These are phyloP conservation scores for Ogataea henricii DNA, from an alignment of 805 yeast species.

Conservation along the genomic window DNA sequence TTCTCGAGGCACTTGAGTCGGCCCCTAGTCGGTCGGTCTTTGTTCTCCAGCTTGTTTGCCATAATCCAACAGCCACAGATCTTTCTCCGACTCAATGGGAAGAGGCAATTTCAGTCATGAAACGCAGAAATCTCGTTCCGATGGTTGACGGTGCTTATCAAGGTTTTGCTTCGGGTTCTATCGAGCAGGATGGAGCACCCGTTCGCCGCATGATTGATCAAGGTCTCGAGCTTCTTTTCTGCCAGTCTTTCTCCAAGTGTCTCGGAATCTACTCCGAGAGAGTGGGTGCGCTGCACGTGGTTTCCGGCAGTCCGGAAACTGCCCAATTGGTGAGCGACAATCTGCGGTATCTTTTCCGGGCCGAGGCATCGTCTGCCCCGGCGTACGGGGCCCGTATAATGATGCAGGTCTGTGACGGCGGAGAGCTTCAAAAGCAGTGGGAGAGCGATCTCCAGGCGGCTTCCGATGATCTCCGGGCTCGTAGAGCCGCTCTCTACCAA, in stretches of 20 bases:
- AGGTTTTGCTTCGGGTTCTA: conserved; percentile 82
- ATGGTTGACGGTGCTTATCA: conserved; percentile 88
- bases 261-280: conserved; percentile 90
- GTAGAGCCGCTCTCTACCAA: conserved; percentile 35
- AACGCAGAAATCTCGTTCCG: conserved; percentile 61
- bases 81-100: conserved; percentile 76
- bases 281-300: conserved; percentile 71
- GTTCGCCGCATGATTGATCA: conserved; percentile 45
- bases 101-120: conserved; percentile 58
- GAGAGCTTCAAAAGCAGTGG: conserved; percentile 37
- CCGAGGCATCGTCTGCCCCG: conserved; percentile 48
- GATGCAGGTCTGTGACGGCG: conserved; percentile 32
- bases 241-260: conserved; percentile 88
- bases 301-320: conserved; percentile 21
- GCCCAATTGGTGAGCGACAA: conserved; percentile 19
- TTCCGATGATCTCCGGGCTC: conserved; percentile 34
- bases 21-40: conserved; percentile 59
- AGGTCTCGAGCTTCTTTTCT: conserved; percentile 52
- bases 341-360: conserved; percentile 39
- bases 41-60: conserved; percentile 85
- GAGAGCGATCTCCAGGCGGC: conserved; percentile 37
- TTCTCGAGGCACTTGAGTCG: conserved; percentile 52
- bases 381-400: conserved; percentile 49
- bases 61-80: conserved; percentile 89
- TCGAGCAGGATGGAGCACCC: conserved; percentile 58